Evolutionary conservation across 768 basidiomycete species (phyloP).

Genomic region (Termitomyces sp.): DNA sequence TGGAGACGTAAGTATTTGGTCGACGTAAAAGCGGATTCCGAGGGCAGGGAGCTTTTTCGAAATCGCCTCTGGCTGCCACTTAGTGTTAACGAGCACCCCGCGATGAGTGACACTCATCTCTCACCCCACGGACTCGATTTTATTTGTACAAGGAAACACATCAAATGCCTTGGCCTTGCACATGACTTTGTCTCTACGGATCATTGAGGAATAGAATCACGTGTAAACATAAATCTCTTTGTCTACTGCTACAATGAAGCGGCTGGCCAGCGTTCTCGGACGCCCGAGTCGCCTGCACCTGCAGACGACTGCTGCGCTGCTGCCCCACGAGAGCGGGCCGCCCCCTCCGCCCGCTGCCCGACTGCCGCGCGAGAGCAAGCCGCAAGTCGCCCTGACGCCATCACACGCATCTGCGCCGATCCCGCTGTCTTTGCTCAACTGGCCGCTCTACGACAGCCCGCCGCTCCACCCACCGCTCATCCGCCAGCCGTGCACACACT

Average conservation of each 20-base stretch:
- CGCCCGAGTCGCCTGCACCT: background rate
- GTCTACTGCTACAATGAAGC: background rate
- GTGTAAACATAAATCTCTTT: background rate
- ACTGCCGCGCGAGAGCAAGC: background rate
- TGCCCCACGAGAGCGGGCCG: background rate
- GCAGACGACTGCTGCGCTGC: background rate
- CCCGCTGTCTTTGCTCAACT: background rate
- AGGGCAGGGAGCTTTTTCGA: too few species aligned
- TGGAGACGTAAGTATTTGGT: too few species aligned
- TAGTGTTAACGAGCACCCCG: too few species aligned
- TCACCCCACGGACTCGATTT: too few species aligned
- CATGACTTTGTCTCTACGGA: too few species aligned
- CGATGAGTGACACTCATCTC: too few species aligned
- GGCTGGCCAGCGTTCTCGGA: background rate
- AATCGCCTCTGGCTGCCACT: too few species aligned
- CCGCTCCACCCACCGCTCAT: too few species aligned
- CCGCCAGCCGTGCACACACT: conserved; percentile 3
- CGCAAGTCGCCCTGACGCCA: background rate
- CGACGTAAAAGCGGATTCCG: too few species aligned
- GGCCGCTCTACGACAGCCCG: background rate
- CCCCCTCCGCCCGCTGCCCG: background rate
- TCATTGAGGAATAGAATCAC: background rate
- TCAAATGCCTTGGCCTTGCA: too few species aligned
- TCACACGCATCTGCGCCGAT: background rate
- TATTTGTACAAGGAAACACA: too few species aligned